These are phyloP conservation scores for Symbiodinium natans DNA, from an alignment of 73 alveolate species.

Conservation along the genomic window DNA sequence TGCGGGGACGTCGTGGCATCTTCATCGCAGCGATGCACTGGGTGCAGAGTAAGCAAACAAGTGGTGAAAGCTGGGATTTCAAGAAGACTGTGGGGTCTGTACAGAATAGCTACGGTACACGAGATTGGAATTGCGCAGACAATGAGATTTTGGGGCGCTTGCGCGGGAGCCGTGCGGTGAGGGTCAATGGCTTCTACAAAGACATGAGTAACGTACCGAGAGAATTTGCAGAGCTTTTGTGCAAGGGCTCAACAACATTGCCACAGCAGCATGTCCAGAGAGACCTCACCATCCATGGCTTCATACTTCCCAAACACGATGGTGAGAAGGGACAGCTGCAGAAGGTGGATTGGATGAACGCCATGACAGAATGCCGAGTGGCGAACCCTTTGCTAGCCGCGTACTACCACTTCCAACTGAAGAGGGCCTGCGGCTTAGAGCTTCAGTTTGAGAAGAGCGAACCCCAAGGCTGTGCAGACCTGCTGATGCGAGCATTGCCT, in stretches of 20 bases:
- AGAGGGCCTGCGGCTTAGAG: not conserved
- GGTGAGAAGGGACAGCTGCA: slow-evolving; percentile 31
- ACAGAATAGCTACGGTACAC: not conserved
- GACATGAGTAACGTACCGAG: not conserved
- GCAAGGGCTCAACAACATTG: not conserved
- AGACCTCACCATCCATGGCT: slow-evolving; percentile 40
- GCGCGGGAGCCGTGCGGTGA: not conserved
- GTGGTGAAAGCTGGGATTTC: not conserved
- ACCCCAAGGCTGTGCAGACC: not conserved
- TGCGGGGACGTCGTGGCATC: not conserved
- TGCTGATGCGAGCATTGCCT: not conserved
- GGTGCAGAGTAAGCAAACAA: not conserved
- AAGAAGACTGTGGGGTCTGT: not conserved
- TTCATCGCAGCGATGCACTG: not conserved
- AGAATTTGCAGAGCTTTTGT: not conserved
- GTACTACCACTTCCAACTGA: slow-evolving; percentile 11
- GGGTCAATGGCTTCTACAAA: not conserved
- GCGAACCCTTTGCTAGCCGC: slow-evolving; percentile 29
- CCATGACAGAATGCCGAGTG: slow-evolving; percentile 3
- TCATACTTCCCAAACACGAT: slow-evolving; percentile 21
- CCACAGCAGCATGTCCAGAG: too few relatives aligned
- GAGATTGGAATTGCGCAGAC: not conserved
- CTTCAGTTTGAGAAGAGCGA: not conserved
- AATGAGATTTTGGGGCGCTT: not conserved
- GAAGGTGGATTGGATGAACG: slow-evolving; percentile 21